Percentiles rank a stretch among this genome's conserved stretches.
Conservation (phyloP, 108 stramenopile genomes). For the Nitzschia sp. region DNA sequence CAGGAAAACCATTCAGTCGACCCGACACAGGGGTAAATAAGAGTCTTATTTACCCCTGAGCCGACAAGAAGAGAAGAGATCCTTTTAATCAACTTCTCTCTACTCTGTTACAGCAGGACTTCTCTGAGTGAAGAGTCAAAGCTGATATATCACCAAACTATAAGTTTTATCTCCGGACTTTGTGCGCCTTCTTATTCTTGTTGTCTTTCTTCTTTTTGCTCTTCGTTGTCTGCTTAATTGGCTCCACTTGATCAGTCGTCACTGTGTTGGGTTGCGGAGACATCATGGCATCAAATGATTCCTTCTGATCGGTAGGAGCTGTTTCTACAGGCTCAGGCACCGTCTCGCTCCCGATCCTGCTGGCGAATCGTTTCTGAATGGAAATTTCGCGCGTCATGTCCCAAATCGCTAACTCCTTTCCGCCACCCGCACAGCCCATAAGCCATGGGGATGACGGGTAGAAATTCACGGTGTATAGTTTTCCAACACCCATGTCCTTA, state of each 20-base stretch:
- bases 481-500: conserved; percentile 89
- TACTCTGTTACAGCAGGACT: no score
- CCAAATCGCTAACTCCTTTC: conserved; percentile 93
- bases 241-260: conserved; percentile 22
- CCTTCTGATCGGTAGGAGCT: conserved; percentile 11
- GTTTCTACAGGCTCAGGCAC: background rate
- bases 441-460: conserved; percentile 88
- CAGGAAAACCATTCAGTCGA: no score
- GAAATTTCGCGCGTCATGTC: conserved; percentile 77
- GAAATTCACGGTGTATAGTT: conserved; percentile 82
- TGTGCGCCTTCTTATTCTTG: conserved; percentile 66
- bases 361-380: conserved; percentile 73
- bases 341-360: conserved; percentile 32
- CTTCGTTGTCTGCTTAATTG: conserved; percentile 38
- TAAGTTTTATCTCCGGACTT: conserved; percentile 24
- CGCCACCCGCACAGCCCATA: conserved; percentile 87
- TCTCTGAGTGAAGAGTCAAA: no score
- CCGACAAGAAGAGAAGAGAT: no score
- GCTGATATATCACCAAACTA: no score
- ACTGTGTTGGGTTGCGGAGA: conserved; percentile 22
- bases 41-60: no score
- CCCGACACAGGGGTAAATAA: no score
- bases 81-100: no score
- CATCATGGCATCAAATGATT: conserved; percentile 80
- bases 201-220: conserved; percentile 73